These are phyloP conservation scores for Nannochloropsis salina DNA, from an alignment of 108 stramenopile genomes.

Conservation along the genomic window DNA sequence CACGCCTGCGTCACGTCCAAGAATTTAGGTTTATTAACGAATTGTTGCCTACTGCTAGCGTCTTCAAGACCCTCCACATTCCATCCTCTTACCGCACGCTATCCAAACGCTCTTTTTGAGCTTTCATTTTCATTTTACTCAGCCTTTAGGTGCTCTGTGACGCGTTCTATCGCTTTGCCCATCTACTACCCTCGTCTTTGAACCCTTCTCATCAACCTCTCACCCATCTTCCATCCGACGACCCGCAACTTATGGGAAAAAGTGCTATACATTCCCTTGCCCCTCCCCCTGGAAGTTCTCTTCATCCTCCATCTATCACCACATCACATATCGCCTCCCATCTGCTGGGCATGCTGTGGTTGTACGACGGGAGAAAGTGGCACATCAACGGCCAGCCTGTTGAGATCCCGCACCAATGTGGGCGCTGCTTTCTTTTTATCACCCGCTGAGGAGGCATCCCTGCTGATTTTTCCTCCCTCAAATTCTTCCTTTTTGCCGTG, in stretches of 20 bases:
- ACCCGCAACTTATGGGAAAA: background rate
- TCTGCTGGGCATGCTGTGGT: background rate
- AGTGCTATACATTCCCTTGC: no score
- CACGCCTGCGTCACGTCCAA: no score
- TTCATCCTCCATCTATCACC: no score
- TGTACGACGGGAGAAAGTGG: background rate
- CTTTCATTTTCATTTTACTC: no score
- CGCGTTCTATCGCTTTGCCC: no score
- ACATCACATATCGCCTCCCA: background rate
- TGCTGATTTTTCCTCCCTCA: background rate
- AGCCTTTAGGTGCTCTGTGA: no score
- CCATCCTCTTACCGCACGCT: no score
- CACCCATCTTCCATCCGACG: background rate
- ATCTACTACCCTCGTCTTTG: background rate
- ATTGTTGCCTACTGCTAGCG: no score
- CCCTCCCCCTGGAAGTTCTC: no score
- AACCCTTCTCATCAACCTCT: background rate
- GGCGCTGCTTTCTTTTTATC: background rate
- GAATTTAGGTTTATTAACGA: no score
- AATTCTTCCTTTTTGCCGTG: background rate
- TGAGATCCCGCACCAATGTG: background rate
- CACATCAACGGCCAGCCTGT: background rate
- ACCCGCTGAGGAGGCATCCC: background rate
- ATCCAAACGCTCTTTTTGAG: no score
- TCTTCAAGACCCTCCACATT: no score